Conservation (phyloP, 805 yeast genomes). For the Metschnikowia henanensis region DNA sequence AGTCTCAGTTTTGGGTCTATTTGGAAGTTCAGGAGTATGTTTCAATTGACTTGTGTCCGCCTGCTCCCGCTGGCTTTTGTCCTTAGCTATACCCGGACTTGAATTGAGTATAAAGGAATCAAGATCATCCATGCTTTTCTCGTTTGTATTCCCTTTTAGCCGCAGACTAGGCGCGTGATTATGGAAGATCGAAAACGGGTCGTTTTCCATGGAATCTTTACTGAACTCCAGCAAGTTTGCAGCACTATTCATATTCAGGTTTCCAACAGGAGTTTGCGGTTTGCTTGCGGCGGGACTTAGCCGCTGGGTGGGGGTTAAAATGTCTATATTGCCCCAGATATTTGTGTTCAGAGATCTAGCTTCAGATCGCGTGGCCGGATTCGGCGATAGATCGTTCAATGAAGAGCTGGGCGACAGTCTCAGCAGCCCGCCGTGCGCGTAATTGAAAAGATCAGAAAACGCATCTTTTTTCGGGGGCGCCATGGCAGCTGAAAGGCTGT, state of each 20-base stretch:
- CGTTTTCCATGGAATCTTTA: neutral
- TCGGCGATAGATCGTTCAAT: conserved; percentile 16
- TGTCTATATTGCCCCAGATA: conserved; percentile 11
- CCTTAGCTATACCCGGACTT: neutral
- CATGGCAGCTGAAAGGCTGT: conserved; percentile 13
- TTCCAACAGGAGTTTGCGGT: neutral
- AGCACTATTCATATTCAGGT: neutral
- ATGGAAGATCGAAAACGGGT: conserved; percentile 24
- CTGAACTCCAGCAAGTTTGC: neutral
- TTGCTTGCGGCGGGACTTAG: conserved; percentile 3
- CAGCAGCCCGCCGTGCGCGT: conserved; percentile 23
- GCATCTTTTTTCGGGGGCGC: conserved; percentile 44
- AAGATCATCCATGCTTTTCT: neutral
- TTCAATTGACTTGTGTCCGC: neutral
- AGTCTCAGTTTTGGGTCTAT: neutral
- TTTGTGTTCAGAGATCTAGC: neutral
- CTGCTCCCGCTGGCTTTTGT: neutral
- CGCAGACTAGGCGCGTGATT: neutral
- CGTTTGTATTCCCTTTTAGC: neutral
- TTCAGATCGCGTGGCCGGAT: neutral
- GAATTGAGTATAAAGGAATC: conserved; percentile 2
- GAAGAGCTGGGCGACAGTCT: conserved; percentile 15
- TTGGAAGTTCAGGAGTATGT: neutral
- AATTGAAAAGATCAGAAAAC: conserved; percentile 43
- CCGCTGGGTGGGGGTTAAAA: conserved; percentile 10